Conservation (phyloP, 306 rosid species). For the Quillaja saponaria region DNA sequence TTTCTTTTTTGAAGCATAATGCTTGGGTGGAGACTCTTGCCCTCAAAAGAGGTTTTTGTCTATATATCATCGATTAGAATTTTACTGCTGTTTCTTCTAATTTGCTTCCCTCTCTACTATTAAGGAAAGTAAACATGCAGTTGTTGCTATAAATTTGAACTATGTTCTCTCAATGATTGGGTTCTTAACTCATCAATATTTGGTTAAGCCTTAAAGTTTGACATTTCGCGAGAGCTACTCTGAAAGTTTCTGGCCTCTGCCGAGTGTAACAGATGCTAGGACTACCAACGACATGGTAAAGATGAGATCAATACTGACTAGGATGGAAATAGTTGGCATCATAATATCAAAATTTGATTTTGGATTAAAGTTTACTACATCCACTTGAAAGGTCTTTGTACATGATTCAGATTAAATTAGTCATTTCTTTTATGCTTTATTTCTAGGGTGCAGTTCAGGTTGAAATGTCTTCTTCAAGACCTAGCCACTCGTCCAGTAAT, state of each 20-base stretch:
- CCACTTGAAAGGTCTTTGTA: conserved; percentile 16
- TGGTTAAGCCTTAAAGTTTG: conserved; percentile 15
- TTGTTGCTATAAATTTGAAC: conserved; percentile 1
- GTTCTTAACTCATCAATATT: conserved; percentile 20
- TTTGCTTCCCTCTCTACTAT: neutral
- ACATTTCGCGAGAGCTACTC: neutral
- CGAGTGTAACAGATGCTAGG: neutral
- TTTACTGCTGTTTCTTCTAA: conserved; percentile 8
- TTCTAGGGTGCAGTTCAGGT: conserved; percentile 34
- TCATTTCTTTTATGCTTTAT: conserved; percentile 1
- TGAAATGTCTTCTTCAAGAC: conserved; percentile 84
- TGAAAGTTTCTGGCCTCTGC: neutral
- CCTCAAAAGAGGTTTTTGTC: neutral
- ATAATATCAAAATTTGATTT: neutral
- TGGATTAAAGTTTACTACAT: neutral
- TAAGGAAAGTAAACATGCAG: neutral
- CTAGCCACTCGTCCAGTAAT: conserved; percentile 72
- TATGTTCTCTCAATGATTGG: conserved; percentile 4
- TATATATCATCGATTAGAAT: conserved; percentile 3
- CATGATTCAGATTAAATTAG: neutral
- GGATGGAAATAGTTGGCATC: neutral
- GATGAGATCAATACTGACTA: neutral
- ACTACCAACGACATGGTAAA: neutral
- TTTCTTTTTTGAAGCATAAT: conserved; percentile 11
- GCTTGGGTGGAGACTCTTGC: neutral